A percentile compares a stretch with the other conserved stretches of the same genome.
phyloP scores from a whole-genome alignment of 2,329 filamentous ascomycete species.

The Fusarium sp. region DNA sequence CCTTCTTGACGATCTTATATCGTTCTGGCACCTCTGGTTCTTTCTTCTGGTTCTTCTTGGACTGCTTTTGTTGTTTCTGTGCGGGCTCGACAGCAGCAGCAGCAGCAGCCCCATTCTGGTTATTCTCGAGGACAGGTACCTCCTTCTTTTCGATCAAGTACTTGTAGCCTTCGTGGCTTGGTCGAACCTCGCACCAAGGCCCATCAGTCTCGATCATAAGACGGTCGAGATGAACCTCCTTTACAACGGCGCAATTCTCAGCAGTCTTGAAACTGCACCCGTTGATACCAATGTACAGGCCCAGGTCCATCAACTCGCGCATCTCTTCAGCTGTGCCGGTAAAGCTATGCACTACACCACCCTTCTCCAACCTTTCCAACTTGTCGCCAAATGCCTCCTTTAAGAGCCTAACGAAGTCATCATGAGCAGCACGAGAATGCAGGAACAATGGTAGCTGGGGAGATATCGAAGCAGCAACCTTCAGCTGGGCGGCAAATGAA shows the following conservation, averaged over 20 bases:
- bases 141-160: constrained; percentile 66
- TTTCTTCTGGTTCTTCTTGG: constrained; percentile 68
- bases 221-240: constrained; percentile 79
- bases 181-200: constrained; percentile 95
- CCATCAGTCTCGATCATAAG: constrained; percentile 98
- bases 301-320: constrained; percentile 80
- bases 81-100: constrained; percentile 25
- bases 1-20: constrained; percentile 92
- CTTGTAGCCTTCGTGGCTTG: constrained; percentile 86
- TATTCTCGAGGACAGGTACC: constrained; percentile 33
- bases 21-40: constrained; percentile 76
- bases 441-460: constrained; percentile 90
- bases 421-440: constrained; percentile 88
- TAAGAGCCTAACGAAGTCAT: constrained; percentile 84
- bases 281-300: constrained; percentile 94
- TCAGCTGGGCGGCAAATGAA: constrained; percentile 86
- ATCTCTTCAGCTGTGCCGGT: constrained; percentile 91
- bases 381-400: constrained; percentile 67
- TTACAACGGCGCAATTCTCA: constrained; percentile 89
- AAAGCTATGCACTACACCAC: constrained; percentile 93
- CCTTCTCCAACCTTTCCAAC: constrained; percentile 76
- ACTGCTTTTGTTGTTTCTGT: constrained; percentile 54
- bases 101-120: constrained; percentile 42
- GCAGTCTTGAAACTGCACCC: constrained; percentile 96
- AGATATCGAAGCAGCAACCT: constrained; percentile 76